Evolutionary conservation across 1,284 basidiomycete species (phyloP), one percentile per base, ranked within the genome.

Genomic region (Heterobasidion parviporum): DNA sequence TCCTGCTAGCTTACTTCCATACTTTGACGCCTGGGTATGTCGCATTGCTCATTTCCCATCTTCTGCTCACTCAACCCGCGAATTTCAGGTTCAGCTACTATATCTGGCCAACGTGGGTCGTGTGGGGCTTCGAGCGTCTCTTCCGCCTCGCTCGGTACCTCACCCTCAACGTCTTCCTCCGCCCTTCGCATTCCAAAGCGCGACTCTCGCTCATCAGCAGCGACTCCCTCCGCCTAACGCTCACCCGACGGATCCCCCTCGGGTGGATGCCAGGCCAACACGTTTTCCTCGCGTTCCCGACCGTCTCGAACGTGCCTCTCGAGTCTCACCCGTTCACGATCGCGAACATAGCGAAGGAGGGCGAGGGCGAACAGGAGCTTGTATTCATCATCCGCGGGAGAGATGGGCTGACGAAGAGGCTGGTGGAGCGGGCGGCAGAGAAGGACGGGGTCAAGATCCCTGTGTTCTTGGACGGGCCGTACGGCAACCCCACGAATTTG

Each of bases 291-390:
- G 73, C 75, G 9, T 72, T 81, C 58, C 81, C 81, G 1, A 60
- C 64, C 8, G 62, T 77, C 16, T 74, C 76, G 5, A 63, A 63
- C 5, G 65, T 72, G 14, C 71, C 75, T 6, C 70, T 77, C 55
- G 76, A 82, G 63, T 72, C 76, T 7, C 81, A 83, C 61, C 80
- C 81, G 4, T 82, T 83, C 64, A 82, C 81, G 0, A 79, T 83
- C 54, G 70, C 76, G 10, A 76, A 71, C 46, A 67, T 76, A 45
- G 62, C 63, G 20, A 57, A 58, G 32, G 59, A 62, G 34, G 60
- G 53, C 26, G 54, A 56, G 10, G 54, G 60, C 32, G 63, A 65
- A 53, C 56, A 72, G 55, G 71, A 75, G 54, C 62, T 80, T 16
- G 67, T 74, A 2, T 82, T 82, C 67, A 67, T 82, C 48, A 68